Evolutionary conservation across 2,329 filamentous ascomycete genomes (phyloP), one percentile per base, ranked within the genome.

Genomic region (Xylariaceae sp.): DNA sequence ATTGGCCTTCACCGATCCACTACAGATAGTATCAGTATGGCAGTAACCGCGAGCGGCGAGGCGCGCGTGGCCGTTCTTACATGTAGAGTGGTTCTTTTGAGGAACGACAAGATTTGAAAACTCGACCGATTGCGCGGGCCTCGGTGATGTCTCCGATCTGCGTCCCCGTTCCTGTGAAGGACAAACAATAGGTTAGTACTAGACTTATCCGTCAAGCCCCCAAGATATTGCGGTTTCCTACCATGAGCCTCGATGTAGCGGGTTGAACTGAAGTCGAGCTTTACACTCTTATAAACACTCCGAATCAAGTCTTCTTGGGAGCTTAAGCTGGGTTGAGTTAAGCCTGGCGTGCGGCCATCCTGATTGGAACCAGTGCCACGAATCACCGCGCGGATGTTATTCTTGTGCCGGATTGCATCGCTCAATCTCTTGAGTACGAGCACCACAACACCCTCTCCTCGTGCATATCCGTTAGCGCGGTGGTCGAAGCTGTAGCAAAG

Each of bases 361-460:
- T 59, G 56, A 40, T 59, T 55, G 6, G 55, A 50, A 5, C 52
- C 51, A 9, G 51, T 51, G 9, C 46, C 46, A 9, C 61, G 54
- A 17, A 68, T 62, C 3, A 65, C 57, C 7, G 59, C 63, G 2
- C 62, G 55, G 29, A 68, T 61, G 34, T 55, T 57, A 36, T 68
- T 56, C 2, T 62, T 60, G 42, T 66, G 52, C 12, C 31, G 54
- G 3, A 79, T 39, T 0, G 77, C 77, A 1, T 63, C 53, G 4
- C 52, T 56, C 1, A 79, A 50, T 1, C 53, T 59, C 51, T 80
- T 80, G 0, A 81, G 46, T 0, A 78, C 55, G 0, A 80, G 46
- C 0, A 61, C 57, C 1, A 66, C 66, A 9, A 75, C 54, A 0
- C 73, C 74, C 36, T 80, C 76, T 9, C 70, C 72, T 3, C 70